Percentiles rank a stretch among this genome's conserved stretches.
phyloP scores from a whole-genome alignment of 2,329 filamentous ascomycete genomes.

The Trichophyton simii region DNA sequence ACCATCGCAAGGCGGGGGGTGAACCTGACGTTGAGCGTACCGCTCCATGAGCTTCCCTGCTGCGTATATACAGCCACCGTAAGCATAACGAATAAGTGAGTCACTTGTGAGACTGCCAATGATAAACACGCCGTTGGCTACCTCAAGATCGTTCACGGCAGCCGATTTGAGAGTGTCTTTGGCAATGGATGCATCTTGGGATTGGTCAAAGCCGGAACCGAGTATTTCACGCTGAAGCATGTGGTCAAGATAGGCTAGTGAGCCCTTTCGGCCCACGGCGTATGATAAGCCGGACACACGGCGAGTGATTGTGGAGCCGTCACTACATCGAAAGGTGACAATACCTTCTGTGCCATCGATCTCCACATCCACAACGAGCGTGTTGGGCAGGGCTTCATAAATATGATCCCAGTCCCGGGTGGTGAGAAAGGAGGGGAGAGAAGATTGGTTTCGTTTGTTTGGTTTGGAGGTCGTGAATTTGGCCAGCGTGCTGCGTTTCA shows the following conservation, averaged over 20 bases:
- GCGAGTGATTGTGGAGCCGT: constrained; percentile 35
- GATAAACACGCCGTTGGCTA: constrained; percentile 42
- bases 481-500: constrained; percentile 41
- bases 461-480: constrained; percentile 9
- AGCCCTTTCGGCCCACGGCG: constrained; percentile 45
- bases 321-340: constrained; percentile 33
- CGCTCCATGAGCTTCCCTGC: constrained; percentile 39
- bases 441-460: constrained; percentile 18
- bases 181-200: constrained; percentile 32
- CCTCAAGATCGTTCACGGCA: constrained; percentile 40
- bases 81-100: constrained; percentile 47
- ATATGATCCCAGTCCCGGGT: constrained; percentile 38
- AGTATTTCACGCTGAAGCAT: constrained; percentile 39
- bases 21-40: not conserved
- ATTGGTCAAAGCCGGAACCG: constrained; percentile 13
- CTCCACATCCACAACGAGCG: constrained; percentile 33
- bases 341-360: constrained; percentile 21
- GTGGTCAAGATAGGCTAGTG: constrained; percentile 39
- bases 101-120: constrained; percentile 50
- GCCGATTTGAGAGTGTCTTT: constrained; percentile 43
- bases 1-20: not conserved
- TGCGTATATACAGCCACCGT: constrained; percentile 46
- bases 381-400: constrained; percentile 47
- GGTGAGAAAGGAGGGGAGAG: constrained; percentile 36
- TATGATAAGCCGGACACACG: constrained; percentile 41